Base-by-base conservation (phyloP, 768 basidiomycete genomes). In the Phylloporus sp. region DNA sequence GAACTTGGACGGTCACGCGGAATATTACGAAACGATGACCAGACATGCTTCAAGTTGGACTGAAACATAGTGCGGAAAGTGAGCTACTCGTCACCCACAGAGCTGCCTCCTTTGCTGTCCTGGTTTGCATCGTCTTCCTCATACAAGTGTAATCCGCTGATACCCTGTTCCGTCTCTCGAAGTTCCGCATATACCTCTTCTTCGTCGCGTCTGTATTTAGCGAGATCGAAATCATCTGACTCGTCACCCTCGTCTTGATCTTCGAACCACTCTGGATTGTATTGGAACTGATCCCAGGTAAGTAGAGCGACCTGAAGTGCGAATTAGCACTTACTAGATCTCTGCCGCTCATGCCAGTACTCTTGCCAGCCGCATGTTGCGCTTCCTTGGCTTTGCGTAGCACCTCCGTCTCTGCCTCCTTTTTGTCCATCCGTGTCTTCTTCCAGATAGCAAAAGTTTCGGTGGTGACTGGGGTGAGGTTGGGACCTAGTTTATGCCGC, bases 371-470 rank as follows among this genome's bases (percentile, higher is more conserved):
- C 3, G 85, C 81, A 59, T 77, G 79, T 57, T 91, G 86, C 6
- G 80, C 63, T 45, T 91, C 86, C 72, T 97, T 97, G 23, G 91
- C 79, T 67, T 89, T 92, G 59, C 80, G 80, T 55, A 84, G 13
- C 0, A 83, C 92, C 49, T 97, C 92, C 43, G 77, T 72, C 64
- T 97, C 95, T 8, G 93, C 95, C 38, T 82, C 76, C 70, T 97
- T 98, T 82, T 97, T 97, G 76, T 93, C 82, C 83, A 93, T 79
- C 34, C 97, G 76, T 35, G 88, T 97, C 76, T 86, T 87, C 74
- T 98, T 98, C 97, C 97, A 99, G 44, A 80, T 74, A 0, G 91
- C 89, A 65, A 99, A 99, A 1, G 85, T 75, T 65, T 99, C 97
- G 0, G 78, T 81, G 2, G 94, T 98, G 5, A 98, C 92, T 2